Conservation (phyloP, 805 yeast genomes). For the Kodamaea fukazawae region DNA sequence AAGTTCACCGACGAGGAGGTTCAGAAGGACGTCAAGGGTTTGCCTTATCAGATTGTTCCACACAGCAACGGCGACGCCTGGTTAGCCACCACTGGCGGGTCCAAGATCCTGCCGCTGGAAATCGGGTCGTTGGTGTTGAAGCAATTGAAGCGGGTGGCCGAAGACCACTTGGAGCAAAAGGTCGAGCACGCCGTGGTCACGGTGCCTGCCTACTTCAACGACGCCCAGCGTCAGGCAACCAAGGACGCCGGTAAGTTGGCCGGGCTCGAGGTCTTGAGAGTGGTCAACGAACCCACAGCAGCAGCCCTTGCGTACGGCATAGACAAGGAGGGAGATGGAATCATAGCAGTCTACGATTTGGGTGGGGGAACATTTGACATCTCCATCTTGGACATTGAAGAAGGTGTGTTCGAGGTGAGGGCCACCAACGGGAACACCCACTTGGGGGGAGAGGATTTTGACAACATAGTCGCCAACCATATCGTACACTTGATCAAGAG, state of each 20-base stretch:
- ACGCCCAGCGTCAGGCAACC: conserved; percentile 81
- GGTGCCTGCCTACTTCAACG: conserved; percentile 83
- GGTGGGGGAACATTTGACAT: conserved; percentile 89
- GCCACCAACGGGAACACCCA: conserved; percentile 85
- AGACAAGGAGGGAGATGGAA: conserved; percentile 51
- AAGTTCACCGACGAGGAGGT: conserved; percentile 66
- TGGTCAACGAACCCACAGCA: conserved; percentile 82
- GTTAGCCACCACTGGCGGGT: conserved; percentile 46
- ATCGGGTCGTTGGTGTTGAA: conserved; percentile 63
- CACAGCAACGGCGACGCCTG: conserved; percentile 69
- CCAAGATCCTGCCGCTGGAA: conserved; percentile 61
- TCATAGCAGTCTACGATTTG: conserved; percentile 64
- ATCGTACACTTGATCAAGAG: conserved; percentile 57
- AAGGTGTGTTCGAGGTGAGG: conserved; percentile 77
- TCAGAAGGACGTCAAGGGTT: conserved; percentile 59
- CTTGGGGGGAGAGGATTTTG: conserved; percentile 85
- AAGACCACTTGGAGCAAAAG: conserved; percentile 38
- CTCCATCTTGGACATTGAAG: conserved; percentile 72
- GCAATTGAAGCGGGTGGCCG: conserved; percentile 67
- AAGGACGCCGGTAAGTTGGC: conserved; percentile 72
- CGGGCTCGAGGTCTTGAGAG: conserved; percentile 74
- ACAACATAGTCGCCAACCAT: conserved; percentile 57
- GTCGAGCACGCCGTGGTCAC: conserved; percentile 76
- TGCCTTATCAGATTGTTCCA: conserved; percentile 62
- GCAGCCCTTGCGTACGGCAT: conserved; percentile 83